phyloP scores from a whole-genome alignment of 2,329 filamentous ascomycete genomes.

The Pseudogymnoascus sp. region DNA sequence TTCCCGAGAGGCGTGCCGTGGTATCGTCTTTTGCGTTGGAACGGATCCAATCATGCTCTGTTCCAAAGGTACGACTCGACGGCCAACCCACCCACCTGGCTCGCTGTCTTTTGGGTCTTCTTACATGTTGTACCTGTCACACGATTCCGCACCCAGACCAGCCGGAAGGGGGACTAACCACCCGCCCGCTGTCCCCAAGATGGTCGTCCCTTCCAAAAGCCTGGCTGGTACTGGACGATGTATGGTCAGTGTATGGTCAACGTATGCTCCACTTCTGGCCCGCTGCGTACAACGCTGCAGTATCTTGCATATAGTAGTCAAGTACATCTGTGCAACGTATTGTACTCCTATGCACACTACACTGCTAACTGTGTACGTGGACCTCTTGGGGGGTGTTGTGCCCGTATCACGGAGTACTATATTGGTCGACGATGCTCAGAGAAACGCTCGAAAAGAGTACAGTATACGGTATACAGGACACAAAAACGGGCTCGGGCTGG shows the following conservation, averaged over 20 bases:
- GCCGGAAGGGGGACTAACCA: constrained; percentile 1
- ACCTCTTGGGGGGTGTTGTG: neutral
- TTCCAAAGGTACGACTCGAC: neutral
- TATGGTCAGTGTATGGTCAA: neutral
- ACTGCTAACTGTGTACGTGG: neutral
- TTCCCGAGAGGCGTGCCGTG: neutral
- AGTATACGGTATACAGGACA: neutral
- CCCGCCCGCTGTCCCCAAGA: neutral
- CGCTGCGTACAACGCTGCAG: neutral
- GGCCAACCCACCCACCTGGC: neutral
- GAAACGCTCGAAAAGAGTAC: neutral
- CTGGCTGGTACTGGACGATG: neutral
- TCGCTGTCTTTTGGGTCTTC: neutral
- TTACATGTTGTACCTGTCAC: neutral
- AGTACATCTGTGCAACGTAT: neutral
- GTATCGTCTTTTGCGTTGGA: neutral
- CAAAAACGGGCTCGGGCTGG: neutral
- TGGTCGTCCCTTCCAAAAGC: neutral
- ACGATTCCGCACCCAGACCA: neutral
- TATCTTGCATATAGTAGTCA: neutral
- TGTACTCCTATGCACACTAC: neutral
- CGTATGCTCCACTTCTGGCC: neutral
- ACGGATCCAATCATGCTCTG: neutral
- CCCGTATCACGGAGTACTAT: neutral
- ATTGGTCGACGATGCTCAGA: neutral